These are phyloP conservation scores for Gastrodia elata DNA, from an alignment of 106 monocot species.

Conservation along the genomic window DNA sequence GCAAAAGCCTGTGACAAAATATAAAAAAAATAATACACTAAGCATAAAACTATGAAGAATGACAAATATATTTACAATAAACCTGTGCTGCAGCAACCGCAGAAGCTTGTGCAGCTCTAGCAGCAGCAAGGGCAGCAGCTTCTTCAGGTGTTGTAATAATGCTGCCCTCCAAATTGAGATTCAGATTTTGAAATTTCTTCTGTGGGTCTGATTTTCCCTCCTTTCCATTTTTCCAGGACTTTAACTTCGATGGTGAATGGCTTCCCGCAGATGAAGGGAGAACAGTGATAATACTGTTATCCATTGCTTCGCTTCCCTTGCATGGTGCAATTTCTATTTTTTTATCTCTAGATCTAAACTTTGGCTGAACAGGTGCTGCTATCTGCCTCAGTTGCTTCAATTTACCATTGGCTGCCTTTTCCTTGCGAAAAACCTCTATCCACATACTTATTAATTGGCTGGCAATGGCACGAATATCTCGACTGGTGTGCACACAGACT, in stretches of 20 bases:
- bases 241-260: constrained; percentile 28
- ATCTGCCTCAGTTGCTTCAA: constrained; percentile 34
- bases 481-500: constrained; percentile 90
- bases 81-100: constrained; percentile 88
- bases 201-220: constrained; percentile 20
- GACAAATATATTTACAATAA: constrained; percentile 2
- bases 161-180: constrained; percentile 19
- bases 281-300: constrained; percentile 22
- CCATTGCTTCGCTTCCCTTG: constrained; percentile 22
- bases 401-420: constrained; percentile 64
- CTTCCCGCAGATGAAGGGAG: constrained; percentile 23
- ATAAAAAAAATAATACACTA: not conserved
- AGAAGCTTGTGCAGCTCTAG: constrained; percentile 77
- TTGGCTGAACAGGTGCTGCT: constrained; percentile 36
- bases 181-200: constrained; percentile 16
- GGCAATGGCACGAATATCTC: constrained; percentile 93
- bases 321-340: constrained; percentile 23
- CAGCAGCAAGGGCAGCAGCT: constrained; percentile 84
- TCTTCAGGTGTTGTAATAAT: constrained; percentile 38
- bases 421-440: constrained; percentile 94
- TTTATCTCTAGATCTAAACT: constrained; percentile 36
- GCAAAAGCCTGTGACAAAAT: constrained; percentile 70
- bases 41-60: too few species aligned
- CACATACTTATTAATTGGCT: constrained; percentile 90
- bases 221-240: constrained; percentile 31